These are phyloP conservation scores for Fusarium virguliforme DNA, from an alignment of 2,329 filamentous ascomycete species.

Conservation along the genomic window DNA sequence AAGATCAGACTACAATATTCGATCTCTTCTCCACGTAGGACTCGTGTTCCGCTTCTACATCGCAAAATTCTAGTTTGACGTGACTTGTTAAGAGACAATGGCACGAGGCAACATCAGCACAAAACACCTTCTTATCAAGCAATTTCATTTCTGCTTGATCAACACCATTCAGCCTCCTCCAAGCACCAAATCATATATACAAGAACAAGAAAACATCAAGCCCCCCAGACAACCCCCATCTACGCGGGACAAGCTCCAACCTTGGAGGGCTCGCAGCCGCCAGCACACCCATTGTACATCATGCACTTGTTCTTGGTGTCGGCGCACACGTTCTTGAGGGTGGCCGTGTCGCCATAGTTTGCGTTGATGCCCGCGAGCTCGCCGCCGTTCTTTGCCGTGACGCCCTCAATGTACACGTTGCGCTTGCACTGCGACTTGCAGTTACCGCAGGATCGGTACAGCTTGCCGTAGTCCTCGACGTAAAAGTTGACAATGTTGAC, in stretches of 20 bases:
- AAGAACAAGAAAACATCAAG: slow-evolving; percentile 9
- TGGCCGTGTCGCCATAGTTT: slow-evolving; percentile 42
- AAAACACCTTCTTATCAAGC: background rate
- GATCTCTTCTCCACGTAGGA: background rate
- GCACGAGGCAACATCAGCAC: background rate
- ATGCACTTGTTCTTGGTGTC: slow-evolving; percentile 45
- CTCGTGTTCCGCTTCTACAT: background rate
- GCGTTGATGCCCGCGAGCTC: slow-evolving; percentile 41
- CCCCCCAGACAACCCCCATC: background rate
- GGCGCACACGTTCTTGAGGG: slow-evolving; percentile 46
- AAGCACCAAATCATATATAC: background rate
- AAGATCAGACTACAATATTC: rapidly evolving
- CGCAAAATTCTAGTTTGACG: background rate
- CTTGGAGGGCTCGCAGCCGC: slow-evolving; percentile 51
- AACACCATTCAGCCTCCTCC: background rate
- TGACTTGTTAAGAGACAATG: too few species aligned
- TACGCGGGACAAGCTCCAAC: slow-evolving; percentile 48
- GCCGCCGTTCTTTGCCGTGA: slow-evolving; percentile 40
- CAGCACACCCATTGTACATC: slow-evolving; percentile 50
- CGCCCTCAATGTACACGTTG: slow-evolving; percentile 34
- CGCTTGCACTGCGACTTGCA: slow-evolving; percentile 38
- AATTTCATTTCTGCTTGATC: background rate
- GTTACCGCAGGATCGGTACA: slow-evolving; percentile 65
- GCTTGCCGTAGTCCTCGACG: slow-evolving; percentile 61
- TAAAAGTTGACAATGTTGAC: slow-evolving; percentile 51